Evolutionary conservation across 306 rosid genomes (phyloP).

Genomic region (Casuarina cunninghamiana): DNA sequence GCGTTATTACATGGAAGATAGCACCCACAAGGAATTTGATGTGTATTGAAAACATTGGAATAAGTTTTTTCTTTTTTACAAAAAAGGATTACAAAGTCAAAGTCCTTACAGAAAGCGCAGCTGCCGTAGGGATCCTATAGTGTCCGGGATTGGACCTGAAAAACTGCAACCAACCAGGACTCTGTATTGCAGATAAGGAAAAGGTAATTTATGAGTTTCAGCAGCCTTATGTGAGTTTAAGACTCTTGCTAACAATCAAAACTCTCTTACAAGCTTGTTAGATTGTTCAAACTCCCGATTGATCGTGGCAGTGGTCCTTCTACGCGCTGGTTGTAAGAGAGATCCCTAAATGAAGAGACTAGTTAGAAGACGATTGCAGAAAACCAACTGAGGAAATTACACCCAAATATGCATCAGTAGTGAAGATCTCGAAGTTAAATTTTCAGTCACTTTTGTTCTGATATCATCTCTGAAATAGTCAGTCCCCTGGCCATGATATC

Average conservation of each 20-base stretch:
- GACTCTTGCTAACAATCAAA: neutral
- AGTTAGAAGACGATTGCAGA: neutral
- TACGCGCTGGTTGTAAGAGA: neutral
- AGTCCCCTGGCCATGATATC: no score
- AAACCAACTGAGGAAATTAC: neutral
- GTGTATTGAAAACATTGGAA: no score
- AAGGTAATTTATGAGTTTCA: neutral
- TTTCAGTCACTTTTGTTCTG: neutral
- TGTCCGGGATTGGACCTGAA: neutral
- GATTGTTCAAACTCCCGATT: neutral
- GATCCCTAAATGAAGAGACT: constrained; percentile 1
- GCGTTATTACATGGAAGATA: neutral
- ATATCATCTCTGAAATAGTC: no score
- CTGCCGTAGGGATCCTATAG: neutral
- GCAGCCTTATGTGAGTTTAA: no score
- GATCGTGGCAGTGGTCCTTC: neutral
- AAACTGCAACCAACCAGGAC: neutral
- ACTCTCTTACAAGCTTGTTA: neutral
- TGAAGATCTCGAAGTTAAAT: no score
- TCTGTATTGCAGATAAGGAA: neutral
- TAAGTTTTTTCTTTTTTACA: no score
- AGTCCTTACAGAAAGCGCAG: neutral
- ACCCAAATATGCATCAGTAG: neutral
- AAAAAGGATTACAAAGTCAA: neutral
- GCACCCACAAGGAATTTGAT: no score